Evolutionary conservation across 2,329 filamentous ascomycete species (phyloP).

Genomic region (Aspergillus spinulosporus): DNA sequence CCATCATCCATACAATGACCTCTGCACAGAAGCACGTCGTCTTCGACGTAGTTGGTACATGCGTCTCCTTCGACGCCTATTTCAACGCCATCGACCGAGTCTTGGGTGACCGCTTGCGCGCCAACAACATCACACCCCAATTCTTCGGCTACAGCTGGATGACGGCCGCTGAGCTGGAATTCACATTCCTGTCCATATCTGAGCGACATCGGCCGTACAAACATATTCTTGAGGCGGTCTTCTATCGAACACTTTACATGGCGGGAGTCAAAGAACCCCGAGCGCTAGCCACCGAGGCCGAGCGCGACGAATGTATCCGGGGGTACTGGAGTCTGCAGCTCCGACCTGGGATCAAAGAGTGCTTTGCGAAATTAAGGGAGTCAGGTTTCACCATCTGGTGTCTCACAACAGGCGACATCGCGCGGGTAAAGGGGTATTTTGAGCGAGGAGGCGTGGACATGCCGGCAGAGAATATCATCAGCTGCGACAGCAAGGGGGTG

Average conservation of each 20-base stretch:
- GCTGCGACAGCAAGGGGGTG: slow-evolving; percentile 51
- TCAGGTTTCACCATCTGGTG: slow-evolving; percentile 56
- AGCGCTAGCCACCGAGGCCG: slow-evolving; percentile 39
- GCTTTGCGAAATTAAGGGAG: slow-evolving; percentile 44
- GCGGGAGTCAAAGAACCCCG: slow-evolving; percentile 44
- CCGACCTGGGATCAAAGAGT: slow-evolving; percentile 38
- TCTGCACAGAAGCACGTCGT: slow-evolving; percentile 45
- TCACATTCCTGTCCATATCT: slow-evolving; percentile 47
- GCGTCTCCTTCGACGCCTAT: slow-evolving; percentile 47
- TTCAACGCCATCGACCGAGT: slow-evolving; percentile 38
- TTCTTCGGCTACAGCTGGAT: slow-evolving; percentile 49
- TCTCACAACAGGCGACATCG: slow-evolving; percentile 54
- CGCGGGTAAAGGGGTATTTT: slow-evolving; percentile 56
- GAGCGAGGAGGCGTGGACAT: slow-evolving; percentile 51
- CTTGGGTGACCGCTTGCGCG: slow-evolving; percentile 39
- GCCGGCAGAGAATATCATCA: slow-evolving; percentile 53
- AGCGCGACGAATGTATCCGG: slow-evolving; percentile 40
- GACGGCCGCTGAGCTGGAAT: slow-evolving; percentile 47
- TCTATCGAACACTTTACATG: slow-evolving; percentile 47
- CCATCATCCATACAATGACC: slow-evolving; percentile 1
- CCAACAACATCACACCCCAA: slow-evolving; percentile 36
- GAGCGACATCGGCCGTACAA: slow-evolving; percentile 44
- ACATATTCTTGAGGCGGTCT: slow-evolving; percentile 42
- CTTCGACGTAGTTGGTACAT: slow-evolving; percentile 55
- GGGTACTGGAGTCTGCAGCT: slow-evolving; percentile 38